These are phyloP conservation scores for Litchi chinensis DNA, from an alignment of 345 rosid species.

Conservation along the genomic window DNA sequence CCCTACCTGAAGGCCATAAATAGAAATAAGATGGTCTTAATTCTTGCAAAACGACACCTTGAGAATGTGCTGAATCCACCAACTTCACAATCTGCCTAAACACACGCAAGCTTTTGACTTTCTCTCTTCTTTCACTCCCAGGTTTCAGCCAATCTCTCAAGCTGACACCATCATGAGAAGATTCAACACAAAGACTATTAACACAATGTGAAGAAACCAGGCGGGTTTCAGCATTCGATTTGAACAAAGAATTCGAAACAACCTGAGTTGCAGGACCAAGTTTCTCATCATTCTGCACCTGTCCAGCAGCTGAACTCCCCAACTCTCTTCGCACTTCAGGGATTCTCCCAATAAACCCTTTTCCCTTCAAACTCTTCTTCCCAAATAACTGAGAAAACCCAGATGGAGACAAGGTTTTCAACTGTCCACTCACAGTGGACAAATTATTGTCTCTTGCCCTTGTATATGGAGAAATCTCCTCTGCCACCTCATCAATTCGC, in stretches of 20 bases:
- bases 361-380: constrained; percentile 50
- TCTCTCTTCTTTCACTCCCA: constrained; percentile 42
- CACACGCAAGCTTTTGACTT: constrained; percentile 42
- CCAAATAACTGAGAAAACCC: constrained; percentile 44
- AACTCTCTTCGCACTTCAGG: constrained; percentile 30
- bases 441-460: constrained; percentile 38
- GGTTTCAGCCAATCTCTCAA: constrained; percentile 66
- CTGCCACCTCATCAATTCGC: constrained; percentile 40
- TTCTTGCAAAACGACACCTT: constrained; percentile 58
- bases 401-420: constrained; percentile 35
- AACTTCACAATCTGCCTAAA: constrained; percentile 73
- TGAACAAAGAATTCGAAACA: constrained; percentile 26
- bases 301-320: constrained; percentile 21
- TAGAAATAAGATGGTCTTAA: constrained; percentile 55
- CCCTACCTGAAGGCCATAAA: constrained; percentile 46
- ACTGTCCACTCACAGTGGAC: constrained; percentile 26
- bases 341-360: constrained; percentile 36
- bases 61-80: constrained; percentile 65
- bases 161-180: constrained; percentile 40
- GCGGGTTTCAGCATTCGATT: constrained; percentile 31
- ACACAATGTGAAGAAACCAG: constrained; percentile 26
- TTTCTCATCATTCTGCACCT: constrained; percentile 27
- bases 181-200: constrained; percentile 31
- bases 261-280: constrained; percentile 18
- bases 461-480: constrained; percentile 34